Evolutionary conservation across 192 early-diverging fungal genomes (phyloP).

Genomic region (Coemansia sp.): DNA sequence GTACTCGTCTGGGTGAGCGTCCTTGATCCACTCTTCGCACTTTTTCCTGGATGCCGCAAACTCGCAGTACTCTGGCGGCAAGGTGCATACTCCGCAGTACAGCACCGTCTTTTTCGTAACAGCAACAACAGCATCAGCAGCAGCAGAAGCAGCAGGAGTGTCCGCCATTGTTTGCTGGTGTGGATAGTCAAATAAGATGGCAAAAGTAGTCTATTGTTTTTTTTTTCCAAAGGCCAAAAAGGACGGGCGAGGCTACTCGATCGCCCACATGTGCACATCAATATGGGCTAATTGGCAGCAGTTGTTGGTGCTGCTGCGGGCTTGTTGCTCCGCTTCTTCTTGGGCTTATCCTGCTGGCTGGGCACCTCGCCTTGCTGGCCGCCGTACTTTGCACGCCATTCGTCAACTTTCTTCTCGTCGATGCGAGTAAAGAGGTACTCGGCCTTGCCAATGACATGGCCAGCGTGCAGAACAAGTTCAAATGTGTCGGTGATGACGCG

Average conservation of each 20-base stretch:
- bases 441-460: constrained; percentile 80
- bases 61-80: constrained; percentile 78
- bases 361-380: constrained; percentile 41
- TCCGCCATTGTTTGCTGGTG: constrained; percentile 7
- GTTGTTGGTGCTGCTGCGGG: background rate
- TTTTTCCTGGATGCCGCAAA: constrained; percentile 77
- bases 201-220: no score
- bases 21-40: constrained; percentile 76
- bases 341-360: constrained; percentile 7
- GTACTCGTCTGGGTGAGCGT: constrained; percentile 58
- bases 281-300: background rate
- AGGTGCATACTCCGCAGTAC: constrained; percentile 44
- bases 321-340: constrained; percentile 4
- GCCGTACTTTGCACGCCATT: constrained; percentile 76
- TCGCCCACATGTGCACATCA: background rate
- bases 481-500: constrained; percentile 77
- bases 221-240: background rate
- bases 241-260: background rate
- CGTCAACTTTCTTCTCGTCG: constrained; percentile 78
- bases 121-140: no score
- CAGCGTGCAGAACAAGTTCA: constrained; percentile 69
- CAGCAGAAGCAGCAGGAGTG: no score
- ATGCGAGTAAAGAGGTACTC: constrained; percentile 92
- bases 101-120: constrained; percentile 11
- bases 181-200: no score